These are phyloP conservation scores for Marsdenia floribunda DNA, from an alignment of 257 asterid genomes.

Conservation along the genomic window DNA sequence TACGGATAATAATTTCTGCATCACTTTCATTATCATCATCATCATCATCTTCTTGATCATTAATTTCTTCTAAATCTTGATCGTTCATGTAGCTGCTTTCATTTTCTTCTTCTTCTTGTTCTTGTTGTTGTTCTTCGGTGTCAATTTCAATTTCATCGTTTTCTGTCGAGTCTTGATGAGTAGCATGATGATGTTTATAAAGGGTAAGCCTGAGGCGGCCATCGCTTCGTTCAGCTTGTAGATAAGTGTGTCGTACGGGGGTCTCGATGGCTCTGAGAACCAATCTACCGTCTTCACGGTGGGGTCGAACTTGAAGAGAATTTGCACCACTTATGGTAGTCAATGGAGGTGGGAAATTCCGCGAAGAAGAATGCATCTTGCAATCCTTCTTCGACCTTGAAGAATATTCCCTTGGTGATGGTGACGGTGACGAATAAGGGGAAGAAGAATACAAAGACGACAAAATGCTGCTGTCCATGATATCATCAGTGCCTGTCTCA, in stretches of 20 bases:
- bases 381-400: slow-evolving; percentile 1
- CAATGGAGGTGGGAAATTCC: slow-evolving; percentile 83
- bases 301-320: slow-evolving; percentile 52
- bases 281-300: slow-evolving; percentile 59
- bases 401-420: slow-evolving; percentile 7
- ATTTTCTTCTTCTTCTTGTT: slow-evolving; percentile 1
- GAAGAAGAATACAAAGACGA: slow-evolving; percentile 16
- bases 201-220: slow-evolving; percentile 66
- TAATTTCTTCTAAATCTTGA: slow-evolving; percentile 16
- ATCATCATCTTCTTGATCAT: slow-evolving; percentile 17
- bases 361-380: background rate
- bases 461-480: slow-evolving; percentile 39
- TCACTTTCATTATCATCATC: slow-evolving; percentile 26
- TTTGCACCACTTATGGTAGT: slow-evolving; percentile 62
- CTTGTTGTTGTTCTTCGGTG: slow-evolving; percentile 17
- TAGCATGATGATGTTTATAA: slow-evolving; percentile 10
- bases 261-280: slow-evolving; percentile 62
- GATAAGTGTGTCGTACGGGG: slow-evolving; percentile 41
- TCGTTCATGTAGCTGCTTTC: slow-evolving; percentile 15
- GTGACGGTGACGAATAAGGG: background rate
- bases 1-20: background rate
- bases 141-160: background rate
- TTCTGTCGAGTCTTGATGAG: slow-evolving; percentile 12
- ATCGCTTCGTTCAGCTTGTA: slow-evolving; percentile 63
- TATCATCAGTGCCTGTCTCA: slow-evolving; percentile 73